Evolutionary conservation across 169 alveolate species (phyloP).

Genomic region (Plasmodium sp.): DNA sequence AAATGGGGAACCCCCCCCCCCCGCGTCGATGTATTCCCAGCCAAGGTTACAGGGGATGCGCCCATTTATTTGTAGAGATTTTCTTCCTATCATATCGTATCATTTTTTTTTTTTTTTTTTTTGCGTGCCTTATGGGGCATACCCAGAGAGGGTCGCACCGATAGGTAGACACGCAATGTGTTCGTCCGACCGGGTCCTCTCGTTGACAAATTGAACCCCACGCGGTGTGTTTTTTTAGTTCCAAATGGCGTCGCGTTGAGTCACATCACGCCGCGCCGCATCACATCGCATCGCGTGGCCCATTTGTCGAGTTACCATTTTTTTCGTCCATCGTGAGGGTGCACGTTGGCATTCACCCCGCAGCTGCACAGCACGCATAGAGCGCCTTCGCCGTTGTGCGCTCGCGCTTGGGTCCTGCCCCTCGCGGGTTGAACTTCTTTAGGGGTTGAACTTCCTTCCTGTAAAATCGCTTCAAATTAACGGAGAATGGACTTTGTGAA

Average conservation of each 20-base stretch:
- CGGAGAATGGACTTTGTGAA: slow-evolving; percentile 18
- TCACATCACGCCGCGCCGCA: background rate
- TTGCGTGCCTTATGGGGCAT: background rate
- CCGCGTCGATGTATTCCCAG: background rate
- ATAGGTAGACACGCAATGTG: background rate
- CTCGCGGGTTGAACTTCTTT: background rate
- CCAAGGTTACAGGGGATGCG: background rate
- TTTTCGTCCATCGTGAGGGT: background rate
- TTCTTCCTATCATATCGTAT: background rate
- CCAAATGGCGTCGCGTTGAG: background rate
- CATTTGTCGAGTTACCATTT: background rate
- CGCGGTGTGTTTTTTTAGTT: background rate
- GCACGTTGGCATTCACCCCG: background rate
- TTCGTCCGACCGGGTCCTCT: background rate
- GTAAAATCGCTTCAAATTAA: background rate
- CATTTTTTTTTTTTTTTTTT: slow-evolving; percentile 8
- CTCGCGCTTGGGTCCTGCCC: background rate
- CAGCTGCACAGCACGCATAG: background rate
- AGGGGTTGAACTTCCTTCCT: background rate
- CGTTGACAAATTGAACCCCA: background rate
- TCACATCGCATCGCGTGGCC: background rate
- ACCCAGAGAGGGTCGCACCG: background rate
- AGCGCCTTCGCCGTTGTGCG: background rate
- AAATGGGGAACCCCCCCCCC: background rate
- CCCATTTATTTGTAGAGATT: background rate